Conservation (phyloP, 2,329 filamentous ascomycete species). For the Aureobasidium sp. region DNA sequence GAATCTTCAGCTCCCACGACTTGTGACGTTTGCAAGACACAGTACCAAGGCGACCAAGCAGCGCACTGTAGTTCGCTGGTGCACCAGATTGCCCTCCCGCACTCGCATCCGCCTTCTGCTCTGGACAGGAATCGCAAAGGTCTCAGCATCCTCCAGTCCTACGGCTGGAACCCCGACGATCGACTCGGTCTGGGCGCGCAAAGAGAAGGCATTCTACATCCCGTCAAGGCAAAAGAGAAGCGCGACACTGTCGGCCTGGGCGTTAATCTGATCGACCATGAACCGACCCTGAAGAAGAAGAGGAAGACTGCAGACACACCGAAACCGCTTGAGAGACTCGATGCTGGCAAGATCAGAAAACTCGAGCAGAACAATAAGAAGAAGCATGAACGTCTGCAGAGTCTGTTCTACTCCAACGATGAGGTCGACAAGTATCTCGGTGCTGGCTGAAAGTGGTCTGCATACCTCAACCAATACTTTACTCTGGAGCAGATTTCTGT, state of each 20-base stretch:
- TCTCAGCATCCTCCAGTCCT: conserved; percentile 55
- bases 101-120: conserved; percentile 66
- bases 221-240: conserved; percentile 67
- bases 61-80: conserved; percentile 57
- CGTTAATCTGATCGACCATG: conserved; percentile 14
- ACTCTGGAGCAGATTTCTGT: not conserved
- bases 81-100: conserved; percentile 62
- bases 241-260: conserved; percentile 70
- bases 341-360: conserved; percentile 64
- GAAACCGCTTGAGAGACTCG: conserved; percentile 40
- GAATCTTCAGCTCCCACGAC: conserved; percentile 16
- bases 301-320: not conserved
- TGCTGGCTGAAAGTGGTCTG: not conserved
- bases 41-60: conserved; percentile 18
- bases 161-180: conserved; percentile 70
- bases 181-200: conserved; percentile 63
- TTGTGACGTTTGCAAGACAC: conserved; percentile 7
- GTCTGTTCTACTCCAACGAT: conserved; percentile 67
- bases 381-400: conserved; percentile 46
- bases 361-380: conserved; percentile 51
- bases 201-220: conserved; percentile 64
- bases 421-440: conserved; percentile 70
- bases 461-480: not conserved
- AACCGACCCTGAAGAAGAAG: conserved; percentile 11
- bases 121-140: conserved; percentile 66